These are phyloP conservation scores for Fusarium sp. DNA, from an alignment of 2,329 filamentous ascomycete species.

Conservation along the genomic window DNA sequence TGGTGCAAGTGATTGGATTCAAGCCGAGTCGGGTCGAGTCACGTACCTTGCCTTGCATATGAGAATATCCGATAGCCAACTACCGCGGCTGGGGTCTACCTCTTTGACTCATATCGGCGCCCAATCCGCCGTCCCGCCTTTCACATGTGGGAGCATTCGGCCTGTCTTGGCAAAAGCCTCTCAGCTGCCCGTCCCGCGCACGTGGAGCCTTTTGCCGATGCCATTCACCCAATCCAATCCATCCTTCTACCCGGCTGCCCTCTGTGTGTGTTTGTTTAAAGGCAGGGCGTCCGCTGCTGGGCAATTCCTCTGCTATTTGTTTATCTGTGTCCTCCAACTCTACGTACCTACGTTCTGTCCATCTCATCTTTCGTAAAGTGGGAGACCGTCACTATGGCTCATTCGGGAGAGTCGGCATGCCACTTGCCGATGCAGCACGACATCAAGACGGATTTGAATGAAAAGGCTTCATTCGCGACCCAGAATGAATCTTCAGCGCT, in stretches of 20 bases:
- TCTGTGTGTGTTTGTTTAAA: constrained; percentile 11
- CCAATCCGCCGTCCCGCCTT: constrained; percentile 27
- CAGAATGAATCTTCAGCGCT: background rate
- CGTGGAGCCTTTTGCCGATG: constrained; percentile 17
- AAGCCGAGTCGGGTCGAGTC: background rate
- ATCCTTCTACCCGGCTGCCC: constrained; percentile 2
- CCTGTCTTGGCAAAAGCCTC: constrained; percentile 5
- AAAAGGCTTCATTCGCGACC: background rate
- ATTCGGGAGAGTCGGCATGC: constrained; percentile 3
- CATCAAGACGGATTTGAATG: constrained; percentile 1
- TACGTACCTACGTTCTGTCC: no score
- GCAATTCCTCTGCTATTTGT: background rate
- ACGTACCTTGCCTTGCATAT: constrained; percentile 26
- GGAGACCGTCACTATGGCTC: constrained; percentile 15
- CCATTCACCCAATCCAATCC: constrained; percentile 17
- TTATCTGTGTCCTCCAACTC: no score
- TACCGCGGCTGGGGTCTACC: background rate
- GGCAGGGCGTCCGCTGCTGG: constrained; percentile 5
- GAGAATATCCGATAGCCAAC: background rate
- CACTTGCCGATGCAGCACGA: constrained; percentile 27
- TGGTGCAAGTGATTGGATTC: constrained; percentile 29
- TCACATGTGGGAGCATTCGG: constrained; percentile 21
- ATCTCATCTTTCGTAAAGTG: constrained; percentile 15
- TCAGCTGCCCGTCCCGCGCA: constrained; percentile 18
- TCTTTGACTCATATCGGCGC: background rate